Evolutionary conservation across 805 yeast genomes (phyloP).

Genomic region (Lachancea sp.): DNA sequence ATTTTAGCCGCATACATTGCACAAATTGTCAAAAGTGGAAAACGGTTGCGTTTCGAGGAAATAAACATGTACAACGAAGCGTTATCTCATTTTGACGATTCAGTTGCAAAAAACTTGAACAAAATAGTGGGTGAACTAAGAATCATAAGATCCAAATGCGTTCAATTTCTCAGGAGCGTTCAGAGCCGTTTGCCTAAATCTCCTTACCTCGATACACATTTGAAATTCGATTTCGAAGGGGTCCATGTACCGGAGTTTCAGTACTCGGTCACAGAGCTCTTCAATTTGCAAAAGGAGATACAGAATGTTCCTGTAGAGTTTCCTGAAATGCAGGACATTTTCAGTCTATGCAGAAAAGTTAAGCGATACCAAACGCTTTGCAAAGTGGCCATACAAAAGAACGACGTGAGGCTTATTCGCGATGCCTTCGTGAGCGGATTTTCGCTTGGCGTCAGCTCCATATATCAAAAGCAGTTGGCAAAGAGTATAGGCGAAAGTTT

Average conservation of each 20-base stretch:
- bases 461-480: slow-evolving; percentile 10
- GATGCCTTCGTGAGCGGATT: slow-evolving; percentile 11
- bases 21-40: slow-evolving; percentile 10
- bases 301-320: slow-evolving; percentile 10
- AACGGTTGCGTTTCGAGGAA: slow-evolving; percentile 2
- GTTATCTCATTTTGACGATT: not conserved
- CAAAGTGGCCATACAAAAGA: slow-evolving; percentile 2
- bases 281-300: slow-evolving; percentile 1
- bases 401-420: slow-evolving; percentile 7
- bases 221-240: slow-evolving; percentile 9
- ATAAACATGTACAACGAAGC: slow-evolving; percentile 1
- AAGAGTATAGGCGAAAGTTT: slow-evolving; percentile 14
- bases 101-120: not conserved
- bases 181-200: not conserved
- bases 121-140: not conserved
- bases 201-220: not conserved
- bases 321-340: slow-evolving; percentile 11
- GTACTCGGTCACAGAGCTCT: slow-evolving; percentile 3
- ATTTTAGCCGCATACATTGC: slow-evolving; percentile 30
- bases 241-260: slow-evolving; percentile 6
- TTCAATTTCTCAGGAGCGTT: not conserved
- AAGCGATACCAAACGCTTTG: slow-evolving; percentile 8
- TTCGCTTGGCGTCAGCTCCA: slow-evolving; percentile 13
- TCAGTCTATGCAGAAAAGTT: slow-evolving; percentile 4
- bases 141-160: slow-evolving; percentile 2